These are phyloP conservation scores for Aurantiochytrium sp. DNA, from an alignment of 108 stramenopile species.

Conservation along the genomic window DNA sequence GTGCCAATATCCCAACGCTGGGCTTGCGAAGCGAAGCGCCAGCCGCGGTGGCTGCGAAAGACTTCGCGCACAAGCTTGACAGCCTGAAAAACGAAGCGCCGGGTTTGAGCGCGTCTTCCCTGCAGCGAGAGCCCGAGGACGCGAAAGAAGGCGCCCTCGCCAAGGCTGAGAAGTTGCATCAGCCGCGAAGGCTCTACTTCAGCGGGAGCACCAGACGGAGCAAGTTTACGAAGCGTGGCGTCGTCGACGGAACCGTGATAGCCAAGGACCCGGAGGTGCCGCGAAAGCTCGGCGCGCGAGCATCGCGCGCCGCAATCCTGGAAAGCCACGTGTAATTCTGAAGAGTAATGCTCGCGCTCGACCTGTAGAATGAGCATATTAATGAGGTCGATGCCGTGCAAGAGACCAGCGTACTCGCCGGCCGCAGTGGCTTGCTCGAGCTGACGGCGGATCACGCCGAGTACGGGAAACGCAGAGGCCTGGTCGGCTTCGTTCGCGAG, in stretches of 20 bases:
- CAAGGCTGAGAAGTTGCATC: neutral
- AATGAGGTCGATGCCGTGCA: neutral
- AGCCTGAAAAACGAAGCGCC: neutral
- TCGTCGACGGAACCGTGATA: neutral
- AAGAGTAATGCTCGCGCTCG: neutral
- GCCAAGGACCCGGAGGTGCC: neutral
- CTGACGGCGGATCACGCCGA: neutral
- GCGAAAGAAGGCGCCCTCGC: neutral
- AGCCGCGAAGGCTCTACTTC: neutral
- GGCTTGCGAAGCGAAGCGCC: neutral
- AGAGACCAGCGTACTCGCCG: neutral
- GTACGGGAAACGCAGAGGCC: neutral
- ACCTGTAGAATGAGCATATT: neutral
- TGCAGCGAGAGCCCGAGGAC: neutral
- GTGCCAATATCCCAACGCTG: neutral
- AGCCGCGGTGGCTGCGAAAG: neutral
- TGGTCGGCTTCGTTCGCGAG: neutral
- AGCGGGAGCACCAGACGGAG: neutral
- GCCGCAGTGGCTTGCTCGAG: neutral
- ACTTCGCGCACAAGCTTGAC: constrained; percentile 6
- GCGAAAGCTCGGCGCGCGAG: neutral
- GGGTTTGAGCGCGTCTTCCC: neutral
- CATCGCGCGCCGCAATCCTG: neutral
- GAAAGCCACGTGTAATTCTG: neutral
- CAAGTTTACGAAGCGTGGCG: neutral